Percentiles rank a stretch among this genome's conserved stretches.
phyloP scores from a whole-genome alignment of 169 alveolate genomes.

The Cryptosporidium andersoni region DNA sequence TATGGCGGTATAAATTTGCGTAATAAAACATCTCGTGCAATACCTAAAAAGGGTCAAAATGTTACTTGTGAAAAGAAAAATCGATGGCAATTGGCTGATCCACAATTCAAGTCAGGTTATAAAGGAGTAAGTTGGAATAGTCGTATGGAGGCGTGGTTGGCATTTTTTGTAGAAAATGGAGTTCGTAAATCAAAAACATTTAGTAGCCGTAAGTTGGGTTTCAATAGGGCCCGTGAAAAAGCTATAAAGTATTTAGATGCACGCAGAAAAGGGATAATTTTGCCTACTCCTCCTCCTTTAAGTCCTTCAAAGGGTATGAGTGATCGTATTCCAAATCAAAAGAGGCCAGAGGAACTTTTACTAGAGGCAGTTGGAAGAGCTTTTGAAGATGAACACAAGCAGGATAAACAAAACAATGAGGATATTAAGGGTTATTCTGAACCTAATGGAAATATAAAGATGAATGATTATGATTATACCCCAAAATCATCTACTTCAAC shows the following conservation, averaged over 20 bases:
- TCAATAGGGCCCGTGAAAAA: constrained; percentile 59
- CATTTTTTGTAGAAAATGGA: constrained; percentile 60
- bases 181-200: constrained; percentile 51
- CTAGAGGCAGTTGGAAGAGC: neutral
- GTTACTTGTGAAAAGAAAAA: constrained; percentile 18
- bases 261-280: constrained; percentile 53
- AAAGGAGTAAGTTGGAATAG: constrained; percentile 70
- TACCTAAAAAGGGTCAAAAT: too few relatives aligned
- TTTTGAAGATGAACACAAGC: neutral
- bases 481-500: neutral
- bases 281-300: constrained; percentile 66
- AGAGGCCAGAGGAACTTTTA: neutral
- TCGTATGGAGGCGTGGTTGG: constrained; percentile 70
- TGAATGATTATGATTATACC: neutral
- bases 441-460: neutral
- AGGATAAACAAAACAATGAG: neutral
- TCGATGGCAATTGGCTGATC: constrained; percentile 66
- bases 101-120: constrained; percentile 61
- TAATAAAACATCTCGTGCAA: too few relatives aligned
- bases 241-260: constrained; percentile 54
- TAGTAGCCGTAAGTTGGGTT: constrained; percentile 66
- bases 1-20: too few relatives aligned
- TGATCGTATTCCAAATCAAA: constrained; percentile 53
- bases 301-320: constrained; percentile 60
- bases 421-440: neutral